These are phyloP conservation scores for Cyberlindnera samutprakarnensis DNA, from an alignment of 805 yeast genomes.

Conservation along the genomic window DNA sequence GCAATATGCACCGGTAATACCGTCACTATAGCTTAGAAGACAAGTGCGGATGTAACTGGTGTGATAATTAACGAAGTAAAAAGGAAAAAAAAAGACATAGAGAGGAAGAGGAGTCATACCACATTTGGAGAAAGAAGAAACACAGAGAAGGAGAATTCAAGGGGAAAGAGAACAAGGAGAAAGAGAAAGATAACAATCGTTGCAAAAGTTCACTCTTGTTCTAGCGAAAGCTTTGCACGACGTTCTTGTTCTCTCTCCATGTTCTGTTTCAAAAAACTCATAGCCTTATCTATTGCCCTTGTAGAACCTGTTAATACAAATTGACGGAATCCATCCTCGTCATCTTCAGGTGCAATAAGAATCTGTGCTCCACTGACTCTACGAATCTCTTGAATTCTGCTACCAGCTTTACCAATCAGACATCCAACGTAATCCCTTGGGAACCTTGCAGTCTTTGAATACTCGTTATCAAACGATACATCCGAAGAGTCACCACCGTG, in stretches of 20 bases:
- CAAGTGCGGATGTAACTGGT: too few species aligned
- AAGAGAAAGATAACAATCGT: constrained; percentile 1
- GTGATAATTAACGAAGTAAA: too few species aligned
- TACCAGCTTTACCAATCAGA: constrained; percentile 78
- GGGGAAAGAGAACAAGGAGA: constrained; percentile 2
- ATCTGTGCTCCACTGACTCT: constrained; percentile 73
- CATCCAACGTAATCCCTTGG: constrained; percentile 86
- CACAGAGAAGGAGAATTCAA: too few species aligned
- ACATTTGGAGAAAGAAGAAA: too few species aligned
- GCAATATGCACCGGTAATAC: too few species aligned
- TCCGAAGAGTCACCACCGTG: neutral
- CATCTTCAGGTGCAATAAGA: constrained; percentile 63
- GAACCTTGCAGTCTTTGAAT: constrained; percentile 43
- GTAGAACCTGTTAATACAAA: constrained; percentile 61
- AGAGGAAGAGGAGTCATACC: too few species aligned
- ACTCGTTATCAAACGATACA: neutral
- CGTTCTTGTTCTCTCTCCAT: constrained; percentile 52
- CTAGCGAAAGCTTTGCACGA: constrained; percentile 25
- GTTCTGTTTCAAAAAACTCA: constrained; percentile 47
- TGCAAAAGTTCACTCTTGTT: constrained; percentile 5
- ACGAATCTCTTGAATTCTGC: constrained; percentile 81
- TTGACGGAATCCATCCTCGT: constrained; percentile 53
- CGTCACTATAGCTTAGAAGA: too few species aligned
- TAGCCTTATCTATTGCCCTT: constrained; percentile 48
- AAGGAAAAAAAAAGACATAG: neutral